Evolutionary conservation across 73 alveolate species (phyloP).

Genomic region (Paramecium caudatum): DNA sequence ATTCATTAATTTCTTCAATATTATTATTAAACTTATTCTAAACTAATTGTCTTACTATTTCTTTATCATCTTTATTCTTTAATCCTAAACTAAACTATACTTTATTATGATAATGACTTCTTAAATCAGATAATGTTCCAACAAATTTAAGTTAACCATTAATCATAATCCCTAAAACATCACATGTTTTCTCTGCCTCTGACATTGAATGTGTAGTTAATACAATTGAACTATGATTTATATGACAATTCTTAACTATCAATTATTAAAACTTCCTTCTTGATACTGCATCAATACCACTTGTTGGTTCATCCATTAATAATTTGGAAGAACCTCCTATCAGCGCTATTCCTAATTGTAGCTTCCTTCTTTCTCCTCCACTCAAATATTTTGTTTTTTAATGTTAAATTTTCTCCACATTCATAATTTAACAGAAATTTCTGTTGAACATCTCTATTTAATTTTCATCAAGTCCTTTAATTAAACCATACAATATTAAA

Average conservation of each 20-base stretch:
- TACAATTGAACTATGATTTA: constrained; percentile 79
- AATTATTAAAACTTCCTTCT: constrained; percentile 71
- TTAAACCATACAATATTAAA: constrained; percentile 67
- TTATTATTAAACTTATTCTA: neutral
- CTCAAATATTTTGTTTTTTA: constrained; percentile 77
- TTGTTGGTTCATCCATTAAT: constrained; percentile 84
- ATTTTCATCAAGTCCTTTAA: constrained; percentile 64
- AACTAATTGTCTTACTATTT: neutral
- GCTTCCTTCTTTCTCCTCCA: constrained; percentile 92
- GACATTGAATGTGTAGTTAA: constrained; percentile 97
- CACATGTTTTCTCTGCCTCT: constrained; percentile 96
- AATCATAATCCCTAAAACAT: constrained; percentile 86
- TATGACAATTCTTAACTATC: constrained; percentile 20
- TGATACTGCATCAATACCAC: constrained; percentile 82
- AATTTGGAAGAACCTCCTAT: constrained; percentile 78
- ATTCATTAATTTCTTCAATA: neutral
- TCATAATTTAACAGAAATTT: constrained; percentile 75
- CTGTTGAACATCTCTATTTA: neutral
- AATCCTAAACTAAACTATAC: neutral
- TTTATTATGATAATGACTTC: constrained; percentile 2
- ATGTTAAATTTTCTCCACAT: constrained; percentile 77
- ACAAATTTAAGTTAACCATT: constrained; percentile 79
- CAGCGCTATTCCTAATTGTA: constrained; percentile 84
- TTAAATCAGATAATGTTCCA: neutral
- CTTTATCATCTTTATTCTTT: neutral